These are phyloP conservation scores for Seiridium cupressi DNA, from an alignment of 2,329 filamentous ascomycete species.

Conservation along the genomic window DNA sequence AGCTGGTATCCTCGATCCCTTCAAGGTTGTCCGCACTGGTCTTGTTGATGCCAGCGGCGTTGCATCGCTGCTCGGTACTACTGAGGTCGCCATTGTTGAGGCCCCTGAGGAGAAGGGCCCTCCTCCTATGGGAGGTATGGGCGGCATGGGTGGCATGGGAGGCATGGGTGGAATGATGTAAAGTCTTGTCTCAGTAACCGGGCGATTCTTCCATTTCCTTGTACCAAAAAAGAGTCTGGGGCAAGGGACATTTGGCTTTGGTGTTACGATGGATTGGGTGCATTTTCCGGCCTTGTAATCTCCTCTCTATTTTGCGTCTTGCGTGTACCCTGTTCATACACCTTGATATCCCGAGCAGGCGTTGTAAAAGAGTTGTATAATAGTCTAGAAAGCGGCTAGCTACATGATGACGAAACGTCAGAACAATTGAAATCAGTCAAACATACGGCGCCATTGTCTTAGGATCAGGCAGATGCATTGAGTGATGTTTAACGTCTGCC, in stretches of 20 bases:
- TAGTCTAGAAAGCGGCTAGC: constrained; percentile 14
- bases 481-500: not conserved
- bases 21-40: constrained; percentile 98
- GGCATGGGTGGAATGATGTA: constrained; percentile 48
- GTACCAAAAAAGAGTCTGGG: constrained; percentile 31
- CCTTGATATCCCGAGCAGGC: constrained; percentile 29
- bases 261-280: constrained; percentile 42
- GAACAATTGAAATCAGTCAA: constrained; percentile 1
- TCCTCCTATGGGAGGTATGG: constrained; percentile 52
- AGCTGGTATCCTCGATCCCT: constrained; percentile 94
- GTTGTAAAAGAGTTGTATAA: constrained; percentile 28
- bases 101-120: constrained; percentile 83
- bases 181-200: constrained; percentile 24
- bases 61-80: constrained; percentile 93
- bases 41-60: constrained; percentile 94
- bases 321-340: constrained; percentile 19
- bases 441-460: not conserved
- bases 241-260: constrained; percentile 47
- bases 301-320: constrained; percentile 28
- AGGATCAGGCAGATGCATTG: not conserved
- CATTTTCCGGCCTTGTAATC: constrained; percentile 36
- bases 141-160: constrained; percentile 50
- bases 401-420: constrained; percentile 6
- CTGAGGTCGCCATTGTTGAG: constrained; percentile 96
- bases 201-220: constrained; percentile 21